Percentiles rank a stretch among this genome's conserved stretches.
phyloP scores from a whole-genome alignment of 2,329 filamentous ascomycete species.

The Diaporthe ilicicola region DNA sequence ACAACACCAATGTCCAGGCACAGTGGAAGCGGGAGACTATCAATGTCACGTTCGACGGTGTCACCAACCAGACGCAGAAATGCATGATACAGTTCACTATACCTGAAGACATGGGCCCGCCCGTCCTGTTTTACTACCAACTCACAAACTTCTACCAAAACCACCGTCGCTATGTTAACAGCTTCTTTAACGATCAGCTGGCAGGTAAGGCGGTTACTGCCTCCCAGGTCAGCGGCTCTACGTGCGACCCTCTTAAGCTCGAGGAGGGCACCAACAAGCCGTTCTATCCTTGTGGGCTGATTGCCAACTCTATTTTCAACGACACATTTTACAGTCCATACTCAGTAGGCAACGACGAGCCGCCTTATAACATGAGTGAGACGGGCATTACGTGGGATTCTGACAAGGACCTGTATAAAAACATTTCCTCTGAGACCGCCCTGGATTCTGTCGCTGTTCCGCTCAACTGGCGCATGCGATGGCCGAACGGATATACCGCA shows the following conservation, averaged over 20 bases:
- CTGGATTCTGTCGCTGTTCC: conserved; percentile 76
- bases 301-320: conserved; percentile 97
- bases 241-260: conserved; percentile 77
- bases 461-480: conserved; percentile 82
- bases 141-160: conserved; percentile 99
- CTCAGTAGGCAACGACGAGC: conserved; percentile 60
- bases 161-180: conserved; percentile 94
- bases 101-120: conserved; percentile 79
- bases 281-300: conserved; percentile 94
- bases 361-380: conserved; percentile 78
- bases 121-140: conserved; percentile 93
- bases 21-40: conserved; percentile 54
- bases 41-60: conserved; percentile 51
- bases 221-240: conserved; percentile 69
- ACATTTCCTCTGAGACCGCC: conserved; percentile 66
- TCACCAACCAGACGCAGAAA: conserved; percentile 50
- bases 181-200: conserved; percentile 84
- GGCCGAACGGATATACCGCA: conserved; percentile 73
- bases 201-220: conserved; percentile 71
- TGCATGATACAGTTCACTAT: conserved; percentile 84
- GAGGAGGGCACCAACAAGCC: conserved; percentile 65
- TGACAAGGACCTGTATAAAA: conserved; percentile 81
- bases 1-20: conserved; percentile 48
- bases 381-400: conserved; percentile 87
- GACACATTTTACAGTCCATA: conserved; percentile 80